A percentile compares a stretch with the other conserved stretches of the same genome.
Conservation (phyloP, 352 stramenopile species). For the Globisporangium okanoganense region DNA sequence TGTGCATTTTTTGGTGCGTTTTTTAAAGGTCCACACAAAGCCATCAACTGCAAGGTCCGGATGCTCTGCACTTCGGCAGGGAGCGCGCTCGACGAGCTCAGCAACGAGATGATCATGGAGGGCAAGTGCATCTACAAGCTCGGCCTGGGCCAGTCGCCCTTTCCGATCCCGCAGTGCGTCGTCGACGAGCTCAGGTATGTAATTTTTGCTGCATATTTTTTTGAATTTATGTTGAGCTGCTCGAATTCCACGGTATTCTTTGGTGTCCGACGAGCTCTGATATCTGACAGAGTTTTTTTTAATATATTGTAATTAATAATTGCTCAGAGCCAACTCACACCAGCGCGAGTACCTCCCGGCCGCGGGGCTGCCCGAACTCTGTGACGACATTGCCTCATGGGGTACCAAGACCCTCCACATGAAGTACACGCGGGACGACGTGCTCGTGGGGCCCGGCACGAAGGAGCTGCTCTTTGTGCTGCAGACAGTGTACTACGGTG, state of each 20-base stretch:
- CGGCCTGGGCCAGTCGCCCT: slow-evolving; percentile 80
- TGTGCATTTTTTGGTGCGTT: background rate
- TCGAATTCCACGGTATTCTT: slow-evolving; percentile 16
- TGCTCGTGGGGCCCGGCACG: slow-evolving; percentile 84
- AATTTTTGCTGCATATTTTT: background rate
- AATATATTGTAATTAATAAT: background rate
- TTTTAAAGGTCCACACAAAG: slow-evolving; percentile 52
- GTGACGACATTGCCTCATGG: slow-evolving; percentile 78
- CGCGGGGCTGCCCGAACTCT: slow-evolving; percentile 64
- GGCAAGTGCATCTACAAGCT: slow-evolving; percentile 85
- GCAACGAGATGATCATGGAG: slow-evolving; percentile 79
- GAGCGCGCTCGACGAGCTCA: slow-evolving; percentile 80
- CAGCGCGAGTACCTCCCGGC: slow-evolving; percentile 82
- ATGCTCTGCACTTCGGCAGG: slow-evolving; percentile 78
- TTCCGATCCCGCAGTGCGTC: slow-evolving; percentile 85
- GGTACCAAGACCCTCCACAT: slow-evolving; percentile 50
- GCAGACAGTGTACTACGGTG: slow-evolving; percentile 86
- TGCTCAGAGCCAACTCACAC: slow-evolving; percentile 64
- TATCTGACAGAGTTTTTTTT: slow-evolving; percentile 1
- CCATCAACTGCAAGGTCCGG: slow-evolving; percentile 86
- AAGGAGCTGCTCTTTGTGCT: slow-evolving; percentile 89
- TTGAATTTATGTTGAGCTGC: background rate
- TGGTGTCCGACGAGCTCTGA: background rate
- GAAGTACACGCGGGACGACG: slow-evolving; percentile 67
- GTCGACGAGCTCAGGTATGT: slow-evolving; percentile 79